Evolutionary conservation across 192 early-diverging fungal genomes (phyloP).

Genomic region (Linderina pennispora): DNA sequence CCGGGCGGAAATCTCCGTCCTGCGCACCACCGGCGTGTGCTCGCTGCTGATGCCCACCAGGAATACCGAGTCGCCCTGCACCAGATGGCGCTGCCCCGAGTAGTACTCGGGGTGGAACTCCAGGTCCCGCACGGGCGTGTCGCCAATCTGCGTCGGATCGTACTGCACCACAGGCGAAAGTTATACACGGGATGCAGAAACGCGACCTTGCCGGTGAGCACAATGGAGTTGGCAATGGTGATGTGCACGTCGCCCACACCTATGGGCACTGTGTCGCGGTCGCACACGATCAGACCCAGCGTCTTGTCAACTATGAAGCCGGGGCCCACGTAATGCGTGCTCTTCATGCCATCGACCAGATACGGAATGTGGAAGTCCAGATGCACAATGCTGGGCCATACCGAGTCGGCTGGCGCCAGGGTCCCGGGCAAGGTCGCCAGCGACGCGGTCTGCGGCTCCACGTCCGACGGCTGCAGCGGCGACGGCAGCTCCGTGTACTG

Average conservation of each 20-base stretch:
- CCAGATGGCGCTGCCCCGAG: constrained; percentile 14
- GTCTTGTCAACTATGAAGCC: constrained; percentile 69
- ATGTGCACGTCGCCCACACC: constrained; percentile 80
- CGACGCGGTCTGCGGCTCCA: constrained; percentile 61
- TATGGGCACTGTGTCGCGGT: constrained; percentile 84
- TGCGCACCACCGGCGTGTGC: constrained; percentile 55
- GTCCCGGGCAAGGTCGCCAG: constrained; percentile 64
- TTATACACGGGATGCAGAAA: constrained; percentile 92
- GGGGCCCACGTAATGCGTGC: constrained; percentile 54
- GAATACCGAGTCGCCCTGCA: constrained; percentile 53
- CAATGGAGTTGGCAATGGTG: constrained; percentile 85
- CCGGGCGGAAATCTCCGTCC: constrained; percentile 29
- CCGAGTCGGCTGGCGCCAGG: constrained; percentile 59
- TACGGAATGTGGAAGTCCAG: constrained; percentile 79
- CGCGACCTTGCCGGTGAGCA: constrained; percentile 72
- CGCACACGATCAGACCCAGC: constrained; percentile 73
- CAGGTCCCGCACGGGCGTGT: constrained; percentile 66
- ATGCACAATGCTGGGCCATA: constrained; percentile 79
- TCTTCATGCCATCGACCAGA: constrained; percentile 68
- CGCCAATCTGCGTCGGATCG: constrained; percentile 63
- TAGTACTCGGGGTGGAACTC: constrained; percentile 27
- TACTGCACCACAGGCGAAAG: constrained; percentile 77
- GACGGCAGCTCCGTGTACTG: constrained; percentile 63
- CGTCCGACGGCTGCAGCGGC: constrained; percentile 42
- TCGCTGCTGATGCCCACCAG: constrained; percentile 59